These are phyloP conservation scores for Fusarium sp. DNA, from an alignment of 2,329 filamentous ascomycete genomes.

Conservation along the genomic window DNA sequence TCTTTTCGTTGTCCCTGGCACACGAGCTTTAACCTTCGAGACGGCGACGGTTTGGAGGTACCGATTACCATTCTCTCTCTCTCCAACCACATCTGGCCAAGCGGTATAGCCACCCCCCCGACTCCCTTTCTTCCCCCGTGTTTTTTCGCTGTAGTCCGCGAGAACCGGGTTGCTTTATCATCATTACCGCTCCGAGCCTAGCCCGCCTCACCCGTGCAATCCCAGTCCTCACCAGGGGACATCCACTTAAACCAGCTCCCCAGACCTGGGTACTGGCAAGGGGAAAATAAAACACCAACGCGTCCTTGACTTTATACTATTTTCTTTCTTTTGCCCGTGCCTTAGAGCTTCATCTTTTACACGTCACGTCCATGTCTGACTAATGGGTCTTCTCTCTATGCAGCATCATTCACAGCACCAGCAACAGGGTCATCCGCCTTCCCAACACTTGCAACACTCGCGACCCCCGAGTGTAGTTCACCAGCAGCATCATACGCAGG, in stretches of 20 bases:
- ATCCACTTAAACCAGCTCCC: slow-evolving; percentile 57
- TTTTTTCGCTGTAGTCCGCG: slow-evolving; percentile 48
- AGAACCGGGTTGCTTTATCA: slow-evolving; percentile 56
- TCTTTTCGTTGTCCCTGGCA: slow-evolving; percentile 39
- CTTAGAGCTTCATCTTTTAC: slow-evolving; percentile 51
- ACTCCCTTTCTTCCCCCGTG: slow-evolving; percentile 40
- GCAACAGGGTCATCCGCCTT: slow-evolving; percentile 77
- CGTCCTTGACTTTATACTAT: slow-evolving; percentile 59
- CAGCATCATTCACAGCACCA: slow-evolving; percentile 83
- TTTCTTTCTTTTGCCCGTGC: slow-evolving; percentile 53
- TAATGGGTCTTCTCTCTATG: slow-evolving; percentile 73
- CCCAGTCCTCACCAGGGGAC: slow-evolving; percentile 62
- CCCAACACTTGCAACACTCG: slow-evolving; percentile 76
- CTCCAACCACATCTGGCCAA: slow-evolving; percentile 43
- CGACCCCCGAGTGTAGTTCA: slow-evolving; percentile 80
- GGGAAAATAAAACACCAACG: slow-evolving; percentile 65
- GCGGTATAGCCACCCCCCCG: slow-evolving; percentile 51
- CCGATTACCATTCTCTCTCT: slow-evolving; percentile 26
- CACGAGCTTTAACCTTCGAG: slow-evolving; percentile 38
- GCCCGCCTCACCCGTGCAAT: slow-evolving; percentile 64
- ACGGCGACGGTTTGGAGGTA: slow-evolving; percentile 35
- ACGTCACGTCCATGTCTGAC: slow-evolving; percentile 57
- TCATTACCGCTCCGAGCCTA: slow-evolving; percentile 59
- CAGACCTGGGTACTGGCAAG: slow-evolving; percentile 62
- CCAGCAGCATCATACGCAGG: slow-evolving; percentile 77